Evolutionary conservation across 768 basidiomycete genomes (phyloP), one percentile per base, ranked within the genome.

Genomic region (Auriscalpium microsporum): DNA sequence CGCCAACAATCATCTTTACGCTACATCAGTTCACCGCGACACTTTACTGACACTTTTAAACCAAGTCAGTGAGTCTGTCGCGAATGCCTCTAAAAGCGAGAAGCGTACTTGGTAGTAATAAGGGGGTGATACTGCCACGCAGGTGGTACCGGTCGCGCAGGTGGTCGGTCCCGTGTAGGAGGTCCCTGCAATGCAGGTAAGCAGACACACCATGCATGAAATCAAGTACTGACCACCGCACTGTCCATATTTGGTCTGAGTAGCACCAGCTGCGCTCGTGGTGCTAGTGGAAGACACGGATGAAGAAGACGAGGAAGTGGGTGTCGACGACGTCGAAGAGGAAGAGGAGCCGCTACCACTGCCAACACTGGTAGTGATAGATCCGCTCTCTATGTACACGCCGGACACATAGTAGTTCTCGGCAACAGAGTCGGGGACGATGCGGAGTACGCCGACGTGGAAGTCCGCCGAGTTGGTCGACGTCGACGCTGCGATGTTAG

Each of bases 321-420:
- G 57, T 2, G 69, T 59, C 23, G 54, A 17, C 28, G 62, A 36
- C 6, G 52, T 11, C 19, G 61, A 48, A n/a, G 49, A 9, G 13
- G 59, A 40, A 21, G 60, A 42, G 8, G 60, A 40, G 11, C 56
- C 46, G 14, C 61, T 52, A n/a, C 57, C 73, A 40, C 48, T 67
- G n/a, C 77, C 79, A 28, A 80, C 71, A 50, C 69, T 56, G 10
- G 81, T 83, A 21, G 76, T 84, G 59, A 82, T 78, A 4, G 79
- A 73, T 0, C 78, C 80, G 42, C 62, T 71, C 67, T 84, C 82
- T 58, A 84, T 75, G 65, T 79, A 84, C 50, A 84, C 80, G 36
- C 81, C 79, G 53, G 76, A 69, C 71, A 80, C 71, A 67, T 78
- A 83, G 75, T 75, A 84, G 61, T 83, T 78, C 64, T 82, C 81